A percentile compares a stretch with the other conserved stretches of the same genome.
phyloP scores from a whole-genome alignment of 140 eudicot species.

The Stevia rebaudiana region DNA sequence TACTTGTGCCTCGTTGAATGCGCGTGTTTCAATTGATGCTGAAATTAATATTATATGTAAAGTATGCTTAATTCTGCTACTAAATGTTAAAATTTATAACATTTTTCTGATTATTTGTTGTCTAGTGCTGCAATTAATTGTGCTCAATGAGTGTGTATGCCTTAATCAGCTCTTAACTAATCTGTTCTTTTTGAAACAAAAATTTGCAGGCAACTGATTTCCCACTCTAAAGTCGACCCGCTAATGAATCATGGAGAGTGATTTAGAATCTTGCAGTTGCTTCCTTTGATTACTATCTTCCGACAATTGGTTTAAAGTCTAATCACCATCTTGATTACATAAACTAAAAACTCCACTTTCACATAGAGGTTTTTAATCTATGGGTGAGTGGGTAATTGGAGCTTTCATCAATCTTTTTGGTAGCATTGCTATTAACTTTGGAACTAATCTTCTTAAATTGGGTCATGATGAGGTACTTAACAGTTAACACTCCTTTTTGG shows the following conservation, averaged over 20 bases:
- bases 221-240: slow-evolving; percentile 11
- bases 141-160: neutral
- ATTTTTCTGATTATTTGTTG: neutral
- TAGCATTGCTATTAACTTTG: slow-evolving; percentile 72
- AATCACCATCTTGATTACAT: slow-evolving; percentile 1
- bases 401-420: slow-evolving; percentile 79
- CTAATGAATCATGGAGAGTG: slow-evolving; percentile 28
- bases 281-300: slow-evolving; percentile 15
- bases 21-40: neutral
- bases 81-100: neutral
- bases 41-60: neutral
- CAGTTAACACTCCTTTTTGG: no score
- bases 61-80: neutral
- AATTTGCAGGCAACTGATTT: slow-evolving; percentile 26
- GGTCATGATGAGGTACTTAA: slow-evolving; percentile 74
- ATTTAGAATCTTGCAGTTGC: slow-evolving; percentile 6
- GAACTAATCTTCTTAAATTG: slow-evolving; percentile 79
- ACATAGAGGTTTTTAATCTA: slow-evolving; percentile 33
- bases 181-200: slow-evolving; percentile 6
- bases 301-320: slow-evolving; percentile 14
- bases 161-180: neutral
- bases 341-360: no score
- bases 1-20: neutral
- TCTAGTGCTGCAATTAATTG: neutral
- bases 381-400: slow-evolving; percentile 93